phyloP scores from a whole-genome alignment of 208 protist genomes.

The Trypanosoma scelopori region DNA sequence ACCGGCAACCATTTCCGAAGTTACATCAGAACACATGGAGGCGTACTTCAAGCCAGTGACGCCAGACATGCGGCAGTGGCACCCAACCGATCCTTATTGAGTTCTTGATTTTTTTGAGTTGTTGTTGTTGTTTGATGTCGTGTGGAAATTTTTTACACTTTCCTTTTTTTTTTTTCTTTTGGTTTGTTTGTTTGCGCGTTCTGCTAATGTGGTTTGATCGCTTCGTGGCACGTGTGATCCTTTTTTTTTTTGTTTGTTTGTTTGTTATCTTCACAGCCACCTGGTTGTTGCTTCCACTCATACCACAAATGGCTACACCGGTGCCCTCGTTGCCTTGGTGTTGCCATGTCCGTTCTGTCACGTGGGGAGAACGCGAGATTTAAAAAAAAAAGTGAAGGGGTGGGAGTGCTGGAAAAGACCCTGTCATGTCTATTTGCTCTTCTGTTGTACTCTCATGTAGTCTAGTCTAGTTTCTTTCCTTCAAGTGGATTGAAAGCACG shows the following conservation, averaged over 20 bases:
- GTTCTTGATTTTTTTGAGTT: background rate
- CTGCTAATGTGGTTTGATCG: too few species aligned
- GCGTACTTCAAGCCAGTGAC: constrained; percentile 35
- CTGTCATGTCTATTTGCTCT: background rate
- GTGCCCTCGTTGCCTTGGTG: too few species aligned
- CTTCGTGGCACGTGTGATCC: too few species aligned
- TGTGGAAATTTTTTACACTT: background rate
- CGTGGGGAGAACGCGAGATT: background rate
- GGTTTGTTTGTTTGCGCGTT: too few species aligned
- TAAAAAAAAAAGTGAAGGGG: background rate
- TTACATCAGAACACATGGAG: constrained; percentile 35
- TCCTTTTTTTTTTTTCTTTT: constrained; percentile 17
- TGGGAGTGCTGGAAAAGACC: background rate
- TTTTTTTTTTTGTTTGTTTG: constrained; percentile 14
- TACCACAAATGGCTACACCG: too few species aligned
- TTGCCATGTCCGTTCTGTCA: too few species aligned
- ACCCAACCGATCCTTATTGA: constrained; percentile 37
- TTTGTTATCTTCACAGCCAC: background rate
- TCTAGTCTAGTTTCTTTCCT: constrained; percentile 8
- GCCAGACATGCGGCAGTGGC: constrained; percentile 38
- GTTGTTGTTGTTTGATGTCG: too few species aligned
- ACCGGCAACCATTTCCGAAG: constrained; percentile 48
- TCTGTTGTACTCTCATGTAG: constrained; percentile 7
- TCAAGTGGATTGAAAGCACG: background rate
- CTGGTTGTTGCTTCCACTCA: too few species aligned